Evolutionary conservation across 2,329 filamentous ascomycete genomes (phyloP).

Genomic region (Paraconiothyrium brasiliense): DNA sequence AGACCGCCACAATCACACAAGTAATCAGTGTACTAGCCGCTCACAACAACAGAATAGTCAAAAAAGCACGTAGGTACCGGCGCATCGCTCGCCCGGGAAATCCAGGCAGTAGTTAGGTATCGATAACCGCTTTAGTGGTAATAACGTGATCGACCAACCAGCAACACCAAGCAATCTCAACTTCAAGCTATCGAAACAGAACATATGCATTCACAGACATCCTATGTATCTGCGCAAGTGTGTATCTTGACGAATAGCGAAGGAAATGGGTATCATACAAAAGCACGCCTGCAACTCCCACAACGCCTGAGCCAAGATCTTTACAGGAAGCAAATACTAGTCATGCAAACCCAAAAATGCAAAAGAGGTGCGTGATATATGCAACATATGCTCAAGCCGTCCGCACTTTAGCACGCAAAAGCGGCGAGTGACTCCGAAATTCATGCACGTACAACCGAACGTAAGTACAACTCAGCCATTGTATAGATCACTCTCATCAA

Average conservation of each 20-base stretch:
- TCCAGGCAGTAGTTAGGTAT: too few relatives aligned
- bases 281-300: neutral
- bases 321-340: neutral
- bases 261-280: neutral
- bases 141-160: too few relatives aligned
- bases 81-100: too few relatives aligned
- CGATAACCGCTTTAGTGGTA: too few relatives aligned
- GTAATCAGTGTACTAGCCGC: too few relatives aligned
- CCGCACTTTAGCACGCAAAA: neutral
- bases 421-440: neutral
- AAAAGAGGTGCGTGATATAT: neutral
- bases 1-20: too few relatives aligned
- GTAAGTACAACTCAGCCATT: neutral
- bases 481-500: neutral
- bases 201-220: too few relatives aligned
- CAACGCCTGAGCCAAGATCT: neutral
- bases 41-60: too few relatives aligned
- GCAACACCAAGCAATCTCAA: too few relatives aligned
- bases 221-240: too few relatives aligned
- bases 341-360: neutral
- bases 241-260: neutral
- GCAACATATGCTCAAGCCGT: neutral
- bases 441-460: neutral
- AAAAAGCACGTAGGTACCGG: too few relatives aligned
- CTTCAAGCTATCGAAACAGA: too few relatives aligned